Evolutionary conservation across 495 filamentous ascomycete genomes (phyloP).

Genomic region (Cladorrhinum samala): DNA sequence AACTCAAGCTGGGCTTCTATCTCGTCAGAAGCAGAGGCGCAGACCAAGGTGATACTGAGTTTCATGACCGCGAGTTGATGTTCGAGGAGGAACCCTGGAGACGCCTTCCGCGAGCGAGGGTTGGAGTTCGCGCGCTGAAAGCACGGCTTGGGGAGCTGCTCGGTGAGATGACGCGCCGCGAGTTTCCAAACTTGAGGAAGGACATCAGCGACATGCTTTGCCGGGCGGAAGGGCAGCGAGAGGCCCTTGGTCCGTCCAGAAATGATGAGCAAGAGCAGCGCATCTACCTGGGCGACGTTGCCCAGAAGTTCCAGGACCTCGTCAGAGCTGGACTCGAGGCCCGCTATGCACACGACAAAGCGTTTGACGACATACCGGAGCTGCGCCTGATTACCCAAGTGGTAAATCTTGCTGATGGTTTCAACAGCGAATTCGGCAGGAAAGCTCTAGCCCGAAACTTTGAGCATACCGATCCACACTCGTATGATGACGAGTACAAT

Average conservation of each 20-base stretch:
- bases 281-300: constrained; percentile 36
- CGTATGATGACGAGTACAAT: not conserved
- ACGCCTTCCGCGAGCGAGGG: constrained; percentile 34
- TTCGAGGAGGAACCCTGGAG: constrained; percentile 38
- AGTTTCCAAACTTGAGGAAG: constrained; percentile 42
- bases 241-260: constrained; percentile 39
- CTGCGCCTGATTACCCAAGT: constrained; percentile 41
- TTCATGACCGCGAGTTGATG: constrained; percentile 20
- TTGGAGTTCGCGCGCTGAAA: constrained; percentile 45
- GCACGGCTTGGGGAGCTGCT: constrained; percentile 38
- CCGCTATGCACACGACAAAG: constrained; percentile 34
- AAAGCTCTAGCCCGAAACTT: constrained; percentile 1
- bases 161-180: constrained; percentile 34
- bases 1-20: constrained; percentile 47
- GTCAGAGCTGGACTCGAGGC: constrained; percentile 32
- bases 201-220: constrained; percentile 38
- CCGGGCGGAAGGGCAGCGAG: constrained; percentile 24
- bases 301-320: constrained; percentile 36
- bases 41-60: constrained; percentile 9
- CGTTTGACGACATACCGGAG: constrained; percentile 27
- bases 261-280: constrained; percentile 37
- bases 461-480: not conserved
- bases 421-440: constrained; percentile 8
- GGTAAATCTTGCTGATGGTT: constrained; percentile 22
- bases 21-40: constrained; percentile 51